Conservation (phyloP, 768 basidiomycete species). For the Naematelia encephala region DNA sequence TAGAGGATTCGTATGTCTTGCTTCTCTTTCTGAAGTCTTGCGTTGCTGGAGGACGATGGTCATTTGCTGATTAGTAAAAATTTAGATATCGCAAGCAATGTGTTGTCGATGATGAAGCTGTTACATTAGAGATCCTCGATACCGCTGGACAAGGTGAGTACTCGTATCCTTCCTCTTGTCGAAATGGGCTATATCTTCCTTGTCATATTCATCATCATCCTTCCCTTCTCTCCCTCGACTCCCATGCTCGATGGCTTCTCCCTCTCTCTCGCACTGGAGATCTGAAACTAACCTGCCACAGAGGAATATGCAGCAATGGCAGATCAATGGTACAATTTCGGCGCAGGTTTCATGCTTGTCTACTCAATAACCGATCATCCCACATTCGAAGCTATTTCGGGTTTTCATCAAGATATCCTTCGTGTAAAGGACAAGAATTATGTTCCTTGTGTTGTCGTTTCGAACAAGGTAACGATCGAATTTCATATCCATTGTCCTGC, state of each 20-base stretch:
- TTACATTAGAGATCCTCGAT: slow-evolving; percentile 56
- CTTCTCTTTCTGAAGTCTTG: not conserved
- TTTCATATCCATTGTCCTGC: slow-evolving; percentile 1
- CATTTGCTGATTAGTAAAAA: not conserved
- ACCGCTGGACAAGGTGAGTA: slow-evolving; percentile 54
- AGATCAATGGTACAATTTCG: slow-evolving; percentile 51
- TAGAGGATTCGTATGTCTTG: slow-evolving; percentile 49
- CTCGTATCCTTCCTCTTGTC: not conserved
- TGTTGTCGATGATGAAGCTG: slow-evolving; percentile 55
- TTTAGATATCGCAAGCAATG: slow-evolving; percentile 51
- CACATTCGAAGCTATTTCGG: slow-evolving; percentile 54
- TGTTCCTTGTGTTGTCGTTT: slow-evolving; percentile 55
- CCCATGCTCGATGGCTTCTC: not conserved
- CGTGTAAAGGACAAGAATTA: slow-evolving; percentile 53
- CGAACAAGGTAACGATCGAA: slow-evolving; percentile 55
- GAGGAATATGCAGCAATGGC: slow-evolving; percentile 50
- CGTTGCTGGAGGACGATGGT: not conserved
- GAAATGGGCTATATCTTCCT: too few relatives aligned
- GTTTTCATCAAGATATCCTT: slow-evolving; percentile 55
- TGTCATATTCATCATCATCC: too few relatives aligned
- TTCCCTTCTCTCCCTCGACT: not conserved
- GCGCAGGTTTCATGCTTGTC: slow-evolving; percentile 56
- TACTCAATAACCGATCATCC: slow-evolving; percentile 55
- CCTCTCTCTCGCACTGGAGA: too few relatives aligned
- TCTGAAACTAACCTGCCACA: slow-evolving; percentile 2